Evolutionary conservation across 2,329 filamentous ascomycete genomes (phyloP).

Genomic region (Paecilomyces variotii): DNA sequence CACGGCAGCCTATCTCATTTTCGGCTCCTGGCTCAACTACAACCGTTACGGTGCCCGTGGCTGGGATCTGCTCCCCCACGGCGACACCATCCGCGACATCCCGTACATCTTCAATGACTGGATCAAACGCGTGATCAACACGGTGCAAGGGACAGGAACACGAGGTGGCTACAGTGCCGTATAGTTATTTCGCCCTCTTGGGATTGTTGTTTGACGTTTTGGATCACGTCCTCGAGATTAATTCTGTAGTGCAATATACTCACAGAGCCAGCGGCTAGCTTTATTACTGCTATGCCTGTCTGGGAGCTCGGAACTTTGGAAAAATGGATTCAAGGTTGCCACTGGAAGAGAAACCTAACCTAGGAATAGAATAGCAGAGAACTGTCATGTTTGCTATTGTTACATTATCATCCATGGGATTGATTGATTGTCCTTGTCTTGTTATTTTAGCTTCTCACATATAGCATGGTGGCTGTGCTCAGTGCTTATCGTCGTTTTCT

Average conservation of each 20-base stretch:
- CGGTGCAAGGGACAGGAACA: constrained; percentile 72
- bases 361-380: neutral
- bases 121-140: constrained; percentile 68
- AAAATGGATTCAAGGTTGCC: neutral
- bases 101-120: constrained; percentile 91
- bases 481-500: too few relatives aligned
- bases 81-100: constrained; percentile 82
- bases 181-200: constrained; percentile 33
- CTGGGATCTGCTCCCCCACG: constrained; percentile 90
- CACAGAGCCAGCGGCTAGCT: neutral
- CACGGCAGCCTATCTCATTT: constrained; percentile 85
- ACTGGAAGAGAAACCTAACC: neutral
- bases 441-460: too few relatives aligned
- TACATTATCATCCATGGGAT: neutral
- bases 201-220: neutral
- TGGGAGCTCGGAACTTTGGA: neutral
- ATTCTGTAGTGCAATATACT: neutral
- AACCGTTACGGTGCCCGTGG: constrained; percentile 90
- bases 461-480: too few relatives aligned
- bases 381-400: neutral
- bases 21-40: constrained; percentile 98
- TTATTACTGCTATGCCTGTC: neutral
- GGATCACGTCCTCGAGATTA: neutral
- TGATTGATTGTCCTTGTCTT: neutral
- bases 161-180: constrained; percentile 94